Evolutionary conservation across 768 basidiomycete genomes (phyloP).

Genomic region (Russula ochroleuca): DNA sequence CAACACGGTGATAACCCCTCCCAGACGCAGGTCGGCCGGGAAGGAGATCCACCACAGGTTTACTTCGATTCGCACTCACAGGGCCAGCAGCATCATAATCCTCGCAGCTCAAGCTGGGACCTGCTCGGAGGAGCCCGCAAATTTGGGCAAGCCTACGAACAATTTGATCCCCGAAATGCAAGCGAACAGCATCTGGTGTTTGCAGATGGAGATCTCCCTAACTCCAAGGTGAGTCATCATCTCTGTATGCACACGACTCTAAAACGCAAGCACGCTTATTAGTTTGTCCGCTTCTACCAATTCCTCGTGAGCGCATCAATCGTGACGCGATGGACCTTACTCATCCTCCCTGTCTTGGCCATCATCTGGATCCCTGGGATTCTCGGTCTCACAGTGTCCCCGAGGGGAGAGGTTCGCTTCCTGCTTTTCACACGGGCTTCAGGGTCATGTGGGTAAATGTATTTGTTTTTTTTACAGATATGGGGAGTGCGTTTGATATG

Average conservation of each 20-base stretch:
- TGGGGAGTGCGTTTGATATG: conserved; percentile 60
- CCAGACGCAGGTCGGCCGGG: conserved; percentile 2
- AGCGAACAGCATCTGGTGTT: conserved; percentile 49
- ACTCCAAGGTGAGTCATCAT: conserved; percentile 42
- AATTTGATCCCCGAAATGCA: conserved; percentile 53
- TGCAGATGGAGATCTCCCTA: conserved; percentile 59
- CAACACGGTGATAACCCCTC: neutral
- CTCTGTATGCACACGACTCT: neutral
- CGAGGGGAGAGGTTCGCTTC: conserved; percentile 47
- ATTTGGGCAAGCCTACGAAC: conserved; percentile 52
- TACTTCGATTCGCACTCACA: conserved; percentile 5
- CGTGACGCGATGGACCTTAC: conserved; percentile 73
- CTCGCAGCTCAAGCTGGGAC: conserved; percentile 45
- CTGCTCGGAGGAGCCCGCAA: conserved; percentile 46
- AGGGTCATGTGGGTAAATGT: conserved; percentile 5
- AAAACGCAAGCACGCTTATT: neutral
- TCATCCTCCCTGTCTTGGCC: conserved; percentile 68
- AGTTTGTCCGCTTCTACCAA: conserved; percentile 63
- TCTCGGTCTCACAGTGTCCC: conserved; percentile 51
- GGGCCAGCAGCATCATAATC: neutral
- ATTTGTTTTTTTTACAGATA: conserved; percentile 36
- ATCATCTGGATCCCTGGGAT: conserved; percentile 75
- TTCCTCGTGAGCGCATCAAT: conserved; percentile 74
- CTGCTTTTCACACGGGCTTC: conserved; percentile 17
- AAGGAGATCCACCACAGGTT: conserved; percentile 1